phyloP scores from a whole-genome alignment of 1,139 yeast genomes.

The Saccharomyces hybrid region DNA sequence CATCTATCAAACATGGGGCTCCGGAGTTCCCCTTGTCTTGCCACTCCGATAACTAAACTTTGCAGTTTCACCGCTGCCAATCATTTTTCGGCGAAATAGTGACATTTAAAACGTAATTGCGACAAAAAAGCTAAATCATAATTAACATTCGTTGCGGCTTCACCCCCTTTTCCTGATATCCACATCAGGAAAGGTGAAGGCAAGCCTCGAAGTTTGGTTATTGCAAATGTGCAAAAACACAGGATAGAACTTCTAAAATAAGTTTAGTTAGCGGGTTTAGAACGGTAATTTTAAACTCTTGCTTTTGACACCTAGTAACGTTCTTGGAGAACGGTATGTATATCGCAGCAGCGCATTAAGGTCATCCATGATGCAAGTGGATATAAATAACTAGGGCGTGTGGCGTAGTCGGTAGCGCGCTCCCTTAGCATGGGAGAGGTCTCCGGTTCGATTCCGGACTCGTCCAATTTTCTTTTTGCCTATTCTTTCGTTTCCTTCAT shows the following conservation, averaged over 20 bases:
- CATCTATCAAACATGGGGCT: not conserved
- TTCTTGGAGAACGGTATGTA: not conserved
- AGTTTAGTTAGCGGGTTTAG: not conserved
- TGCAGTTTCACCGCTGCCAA: not conserved
- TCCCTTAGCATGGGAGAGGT: too few species aligned
- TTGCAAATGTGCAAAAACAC: not conserved
- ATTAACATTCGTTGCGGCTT: not conserved
- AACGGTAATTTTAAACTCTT: not conserved
- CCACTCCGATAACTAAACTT: not conserved
- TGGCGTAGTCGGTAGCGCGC: conserved; percentile 93
- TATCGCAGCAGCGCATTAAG: too few species aligned
- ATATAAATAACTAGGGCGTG: conserved; percentile 48
- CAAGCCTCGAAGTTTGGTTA: not conserved
- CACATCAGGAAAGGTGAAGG: not conserved
- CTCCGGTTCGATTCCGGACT: too few species aligned
- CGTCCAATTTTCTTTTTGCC: too few species aligned
- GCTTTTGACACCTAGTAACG: not conserved
- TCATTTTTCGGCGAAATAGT: not conserved
- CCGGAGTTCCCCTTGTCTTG: not conserved
- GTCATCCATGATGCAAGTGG: too few species aligned
- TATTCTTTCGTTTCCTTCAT: conserved; percentile 30
- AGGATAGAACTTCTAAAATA: not conserved
- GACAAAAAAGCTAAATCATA: not conserved
- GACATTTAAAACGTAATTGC: not conserved
- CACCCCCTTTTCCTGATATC: not conserved